These are phyloP conservation scores for Raffaelea albimanens DNA, from an alignment of 2,329 filamentous ascomycete species.

Conservation along the genomic window DNA sequence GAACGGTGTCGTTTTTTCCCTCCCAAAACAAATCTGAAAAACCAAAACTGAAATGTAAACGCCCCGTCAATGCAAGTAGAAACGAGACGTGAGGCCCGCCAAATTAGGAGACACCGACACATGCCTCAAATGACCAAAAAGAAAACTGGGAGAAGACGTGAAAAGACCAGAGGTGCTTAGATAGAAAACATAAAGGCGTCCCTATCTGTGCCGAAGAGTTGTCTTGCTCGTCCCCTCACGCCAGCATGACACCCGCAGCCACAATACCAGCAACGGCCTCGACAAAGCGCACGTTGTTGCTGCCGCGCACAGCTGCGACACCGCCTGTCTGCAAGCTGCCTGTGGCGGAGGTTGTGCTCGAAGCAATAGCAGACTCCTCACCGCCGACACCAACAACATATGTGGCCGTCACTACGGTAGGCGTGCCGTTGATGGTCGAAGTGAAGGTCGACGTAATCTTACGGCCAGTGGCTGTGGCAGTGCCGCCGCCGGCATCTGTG, in stretches of 20 bases:
- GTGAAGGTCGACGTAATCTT: constrained; percentile 28
- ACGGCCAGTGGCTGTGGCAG: constrained; percentile 4
- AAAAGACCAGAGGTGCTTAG: too few species aligned
- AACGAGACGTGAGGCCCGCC: constrained; percentile 7
- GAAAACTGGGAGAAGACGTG: not conserved
- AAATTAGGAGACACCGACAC: not conserved
- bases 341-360: constrained; percentile 17
- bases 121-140: not conserved
- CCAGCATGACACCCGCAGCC: constrained; percentile 11
- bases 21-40: not conserved
- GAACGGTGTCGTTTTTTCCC: not conserved
- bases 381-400: constrained; percentile 34
- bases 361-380: constrained; percentile 16
- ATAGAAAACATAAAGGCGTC: too few species aligned
- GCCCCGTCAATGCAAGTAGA: constrained; percentile 13
- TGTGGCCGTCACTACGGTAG: constrained; percentile 38
- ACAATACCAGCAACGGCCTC: constrained; percentile 13
- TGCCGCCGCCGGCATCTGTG: not conserved
- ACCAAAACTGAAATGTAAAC: constrained; percentile 4
- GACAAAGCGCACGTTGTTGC: constrained; percentile 4
- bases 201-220: not conserved
- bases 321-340: constrained; percentile 22
- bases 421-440: constrained; percentile 35
- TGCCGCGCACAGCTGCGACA: constrained; percentile 1
- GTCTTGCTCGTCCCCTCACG: constrained; percentile 4